These are phyloP conservation scores for Lupinus albus DNA, from an alignment of 306 rosid genomes.

Conservation along the genomic window DNA sequence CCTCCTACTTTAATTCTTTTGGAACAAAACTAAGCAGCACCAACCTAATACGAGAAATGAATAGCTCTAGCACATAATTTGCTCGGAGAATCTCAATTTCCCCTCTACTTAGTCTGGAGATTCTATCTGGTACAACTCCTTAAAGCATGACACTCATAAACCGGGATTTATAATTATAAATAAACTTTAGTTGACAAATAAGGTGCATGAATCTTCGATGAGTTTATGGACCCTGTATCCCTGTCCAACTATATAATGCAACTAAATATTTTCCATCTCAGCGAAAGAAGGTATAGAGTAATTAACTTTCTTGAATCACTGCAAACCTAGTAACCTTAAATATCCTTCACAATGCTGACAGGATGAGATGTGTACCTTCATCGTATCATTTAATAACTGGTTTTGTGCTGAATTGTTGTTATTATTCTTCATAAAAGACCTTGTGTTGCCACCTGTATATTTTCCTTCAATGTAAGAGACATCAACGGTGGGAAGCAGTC, in stretches of 20 bases:
- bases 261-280: conserved; percentile 10
- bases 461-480: no score
- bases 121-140: conserved; percentile 21
- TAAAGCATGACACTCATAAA: conserved; percentile 11
- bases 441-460: conserved; percentile 41
- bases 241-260: conserved; percentile 28
- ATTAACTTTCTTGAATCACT: conserved; percentile 18
- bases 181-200: conserved; percentile 18
- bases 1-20: conserved; percentile 22
- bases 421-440: conserved; percentile 48
- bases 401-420: conserved; percentile 47
- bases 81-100: conserved; percentile 12
- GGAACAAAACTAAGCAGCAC: not conserved
- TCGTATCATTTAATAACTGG: conserved; percentile 49
- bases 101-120: conserved; percentile 3
- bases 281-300: not conserved
- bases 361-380: conserved; percentile 54
- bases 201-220: conserved; percentile 24
- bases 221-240: conserved; percentile 29
- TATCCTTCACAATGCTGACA: conserved; percentile 24
- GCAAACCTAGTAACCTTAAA: not conserved
- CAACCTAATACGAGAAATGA: conserved; percentile 26
- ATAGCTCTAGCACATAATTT: not conserved
- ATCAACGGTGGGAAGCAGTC: conserved; percentile 55
- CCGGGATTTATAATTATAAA: conserved; percentile 8